Base-by-base conservation (phyloP, 2,329 filamentous ascomycete species). In the Elsinoe batatas region DNA sequence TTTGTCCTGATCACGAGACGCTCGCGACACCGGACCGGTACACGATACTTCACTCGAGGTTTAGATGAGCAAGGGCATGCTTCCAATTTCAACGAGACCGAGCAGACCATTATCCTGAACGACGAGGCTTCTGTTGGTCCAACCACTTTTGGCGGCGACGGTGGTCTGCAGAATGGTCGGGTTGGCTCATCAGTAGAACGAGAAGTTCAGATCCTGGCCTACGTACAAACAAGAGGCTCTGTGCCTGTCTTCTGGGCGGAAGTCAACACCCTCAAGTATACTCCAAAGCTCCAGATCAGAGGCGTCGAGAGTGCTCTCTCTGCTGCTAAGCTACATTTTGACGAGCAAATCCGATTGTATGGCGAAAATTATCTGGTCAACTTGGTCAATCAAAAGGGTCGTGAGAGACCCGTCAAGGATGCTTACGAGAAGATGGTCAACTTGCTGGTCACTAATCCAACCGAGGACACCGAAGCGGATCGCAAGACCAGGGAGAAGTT, bases 51-150 rank as follows among this genome's bases (percentile, higher is more conserved):
- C 68, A 94, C 93, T 1, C 84, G 93, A 61, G 93, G 93, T 53
- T 82, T 97, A 46, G 91, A 98, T 67, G 91, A 95, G 61, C 79
- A 93, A 59, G 93, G 93, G 20, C 83, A 97, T 68, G 93, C 93
- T n/a, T 89, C 93, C 61, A 98, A 98, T 70, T 98, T 91, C 78
- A 98, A 98, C 68, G 93, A 98, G 76, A 97, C 93, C 0, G 93
- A 98, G 68, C 93, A 98, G 68, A 78, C 93, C 33, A 79, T 95
- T 58, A 82, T 98, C 36, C 72, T 97, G 62, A 97, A 97, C 64
- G 93, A 97, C 70, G 79, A 75, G 56, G 78, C 80, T 47, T 78
- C 79, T 3, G 82, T 82, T 57, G 85, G 86, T 0, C 73, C 93
- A 42, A 84, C 87, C 38, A 91, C 90, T 5, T 95, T 88, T 69